phyloP scores from a whole-genome alignment of 192 early-diverging fungal species.

The Mortierella hygrophila region DNA sequence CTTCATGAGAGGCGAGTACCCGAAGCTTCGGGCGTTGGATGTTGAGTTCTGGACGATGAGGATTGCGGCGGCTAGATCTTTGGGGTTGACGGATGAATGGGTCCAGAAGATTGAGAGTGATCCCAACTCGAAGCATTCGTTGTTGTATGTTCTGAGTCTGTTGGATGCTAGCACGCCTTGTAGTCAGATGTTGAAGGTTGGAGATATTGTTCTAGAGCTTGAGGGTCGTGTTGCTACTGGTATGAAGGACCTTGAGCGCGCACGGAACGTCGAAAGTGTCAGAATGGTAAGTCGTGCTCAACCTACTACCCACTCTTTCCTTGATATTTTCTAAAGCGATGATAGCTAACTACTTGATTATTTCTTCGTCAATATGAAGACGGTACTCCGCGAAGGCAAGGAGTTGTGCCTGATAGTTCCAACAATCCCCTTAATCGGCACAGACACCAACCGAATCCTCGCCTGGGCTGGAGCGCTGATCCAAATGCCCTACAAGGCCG shows the following conservation, averaged over 20 bases:
- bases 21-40: slow-evolving; percentile 68
- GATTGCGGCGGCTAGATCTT: slow-evolving; percentile 70
- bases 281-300: slow-evolving; percentile 59
- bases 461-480: slow-evolving; percentile 89
- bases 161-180: slow-evolving; percentile 70
- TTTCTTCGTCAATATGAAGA: slow-evolving; percentile 27
- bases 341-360: neutral
- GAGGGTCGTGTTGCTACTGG: slow-evolving; percentile 73
- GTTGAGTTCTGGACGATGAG: slow-evolving; percentile 73
- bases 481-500: slow-evolving; percentile 78
- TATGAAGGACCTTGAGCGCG: slow-evolving; percentile 69
- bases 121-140: slow-evolving; percentile 61
- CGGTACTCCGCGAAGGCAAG: slow-evolving; percentile 78
- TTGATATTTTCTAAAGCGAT: neutral
- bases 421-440: slow-evolving; percentile 66
- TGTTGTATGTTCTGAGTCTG: slow-evolving; percentile 70
- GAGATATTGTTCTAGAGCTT: slow-evolving; percentile 78
- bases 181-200: slow-evolving; percentile 68
- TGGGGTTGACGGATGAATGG: slow-evolving; percentile 72
- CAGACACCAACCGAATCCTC: slow-evolving; percentile 76
- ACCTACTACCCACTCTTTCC: neutral
- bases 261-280: slow-evolving; percentile 61
- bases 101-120: slow-evolving; percentile 68
- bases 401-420: slow-evolving; percentile 76
- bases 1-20: slow-evolving; percentile 62